These are phyloP conservation scores for Solanum sejunctum DNA, from an alignment of 257 asterid genomes.

Conservation along the genomic window DNA sequence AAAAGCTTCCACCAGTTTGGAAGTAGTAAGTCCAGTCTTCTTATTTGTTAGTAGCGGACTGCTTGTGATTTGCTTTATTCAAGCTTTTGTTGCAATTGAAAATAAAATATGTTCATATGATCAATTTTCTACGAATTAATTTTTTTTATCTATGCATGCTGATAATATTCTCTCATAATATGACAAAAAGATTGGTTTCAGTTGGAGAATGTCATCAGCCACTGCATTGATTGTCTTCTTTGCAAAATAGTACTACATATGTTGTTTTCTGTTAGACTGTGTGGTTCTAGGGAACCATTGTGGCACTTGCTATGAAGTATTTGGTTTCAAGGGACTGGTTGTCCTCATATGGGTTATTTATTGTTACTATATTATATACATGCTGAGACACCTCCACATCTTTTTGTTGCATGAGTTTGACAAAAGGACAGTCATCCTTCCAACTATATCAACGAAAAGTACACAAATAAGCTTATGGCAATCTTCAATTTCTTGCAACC, in stretches of 20 bases:
- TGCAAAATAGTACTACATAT: background rate
- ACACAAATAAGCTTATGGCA: background rate
- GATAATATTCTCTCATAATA: background rate
- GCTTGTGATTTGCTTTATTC: background rate
- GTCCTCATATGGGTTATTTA: background rate
- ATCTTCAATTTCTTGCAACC: background rate
- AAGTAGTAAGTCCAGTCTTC: constrained; percentile 34
- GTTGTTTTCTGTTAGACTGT: background rate
- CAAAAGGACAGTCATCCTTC: background rate
- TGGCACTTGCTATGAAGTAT: background rate
- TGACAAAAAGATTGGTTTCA: background rate
- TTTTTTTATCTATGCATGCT: background rate
- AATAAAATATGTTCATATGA: background rate
- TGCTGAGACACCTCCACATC: background rate
- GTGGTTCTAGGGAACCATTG: background rate
- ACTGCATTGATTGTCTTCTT: background rate
- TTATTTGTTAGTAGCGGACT: background rate
- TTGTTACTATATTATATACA: background rate
- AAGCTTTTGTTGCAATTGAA: background rate
- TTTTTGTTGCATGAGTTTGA: background rate
- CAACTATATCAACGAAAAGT: background rate
- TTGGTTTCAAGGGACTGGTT: background rate
- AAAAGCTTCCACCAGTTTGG: constrained; percentile 75
- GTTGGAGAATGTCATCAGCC: background rate
- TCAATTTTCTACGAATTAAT: background rate